Evolutionary conservation across 2,329 filamentous ascomycete species (phyloP).

Genomic region (Didymella lethalis): DNA sequence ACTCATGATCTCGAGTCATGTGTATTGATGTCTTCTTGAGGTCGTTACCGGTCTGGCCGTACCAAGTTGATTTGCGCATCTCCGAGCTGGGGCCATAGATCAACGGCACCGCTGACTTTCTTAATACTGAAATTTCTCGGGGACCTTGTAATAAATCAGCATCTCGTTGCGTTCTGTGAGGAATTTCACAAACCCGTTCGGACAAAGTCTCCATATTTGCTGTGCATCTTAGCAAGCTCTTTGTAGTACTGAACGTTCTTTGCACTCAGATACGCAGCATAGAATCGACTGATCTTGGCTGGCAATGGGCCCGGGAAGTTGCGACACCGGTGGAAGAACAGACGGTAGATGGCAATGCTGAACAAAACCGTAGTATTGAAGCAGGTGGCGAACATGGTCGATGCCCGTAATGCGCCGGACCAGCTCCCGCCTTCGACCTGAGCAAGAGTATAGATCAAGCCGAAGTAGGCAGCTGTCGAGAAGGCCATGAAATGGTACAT

Average conservation of each 20-base stretch:
- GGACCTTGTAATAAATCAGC: background rate
- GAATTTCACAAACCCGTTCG: background rate
- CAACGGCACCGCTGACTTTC: background rate
- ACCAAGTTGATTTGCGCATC: conserved; percentile 40
- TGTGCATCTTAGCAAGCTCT: background rate
- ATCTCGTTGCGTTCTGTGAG: background rate
- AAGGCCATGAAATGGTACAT: background rate
- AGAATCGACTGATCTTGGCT: background rate
- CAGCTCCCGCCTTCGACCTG: background rate
- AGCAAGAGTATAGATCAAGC: background rate
- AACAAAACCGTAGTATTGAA: background rate
- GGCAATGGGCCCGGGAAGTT: background rate
- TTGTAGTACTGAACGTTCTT: background rate
- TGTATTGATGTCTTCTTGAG: conserved; percentile 31
- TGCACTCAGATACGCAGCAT: background rate
- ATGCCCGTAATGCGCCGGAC: background rate
- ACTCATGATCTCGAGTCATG: conserved; percentile 35
- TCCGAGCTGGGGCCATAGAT: conserved; percentile 30
- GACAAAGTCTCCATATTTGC: background rate
- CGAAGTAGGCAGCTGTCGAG: background rate
- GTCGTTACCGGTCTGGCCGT: conserved; percentile 34
- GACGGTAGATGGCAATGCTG: background rate
- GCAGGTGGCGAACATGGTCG: background rate
- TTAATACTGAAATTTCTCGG: background rate
- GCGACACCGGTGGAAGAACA: background rate